Base-by-base conservation (phyloP, 345 rosid genomes). In the Ricinus communis region DNA sequence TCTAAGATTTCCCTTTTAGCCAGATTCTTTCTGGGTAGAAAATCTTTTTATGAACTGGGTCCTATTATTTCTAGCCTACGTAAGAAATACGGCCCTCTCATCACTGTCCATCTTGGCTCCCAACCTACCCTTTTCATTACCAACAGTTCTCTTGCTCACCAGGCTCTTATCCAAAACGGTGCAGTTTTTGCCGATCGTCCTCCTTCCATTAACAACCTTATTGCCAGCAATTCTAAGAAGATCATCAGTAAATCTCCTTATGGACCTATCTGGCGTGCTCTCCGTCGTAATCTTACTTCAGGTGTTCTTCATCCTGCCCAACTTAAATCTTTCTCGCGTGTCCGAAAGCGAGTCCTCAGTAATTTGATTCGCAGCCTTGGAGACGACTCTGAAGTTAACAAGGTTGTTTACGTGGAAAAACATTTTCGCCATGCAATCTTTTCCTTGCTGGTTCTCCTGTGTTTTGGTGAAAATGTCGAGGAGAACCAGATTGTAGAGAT, bases 171-270 rank as follows among this genome's bases (percentile, higher is more conserved):
- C 9, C 65, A 66, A 5, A 38, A 60, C 3, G 71, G 71, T 21
- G 50, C 71, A 3, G n/a, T 66, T 47, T 74, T 74, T 30, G 66
- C 77, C 12, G 77, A 66, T 43, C 67, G 67, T 14, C 77, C 77
- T 0, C 49, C 9, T 1, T 36, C 53, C 46, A 15, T 59, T 5
- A 38, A n/a, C 30, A 43, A 28, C 25, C 40, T 38, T 22, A 27
- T 67, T 30, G 18, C 50, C 59, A 45, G 61, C 0, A 33, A 33
- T n/a, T 49, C 63, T 0, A 36, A 47, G 31, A 60, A 40, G 38
- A 64, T 55, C 19, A 51, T 74, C 14, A 38, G 66, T 9, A 61
- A 27, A 33, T 58, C 59, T 1, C 50, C 66, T 27, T 73, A 66
- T n/a, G 71, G 77, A 8, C 28, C 71, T 27, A 36, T 53, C 12